These are phyloP conservation scores for Mitragyna speciosa DNA, from an alignment of 257 asterid species.

Conservation along the genomic window DNA sequence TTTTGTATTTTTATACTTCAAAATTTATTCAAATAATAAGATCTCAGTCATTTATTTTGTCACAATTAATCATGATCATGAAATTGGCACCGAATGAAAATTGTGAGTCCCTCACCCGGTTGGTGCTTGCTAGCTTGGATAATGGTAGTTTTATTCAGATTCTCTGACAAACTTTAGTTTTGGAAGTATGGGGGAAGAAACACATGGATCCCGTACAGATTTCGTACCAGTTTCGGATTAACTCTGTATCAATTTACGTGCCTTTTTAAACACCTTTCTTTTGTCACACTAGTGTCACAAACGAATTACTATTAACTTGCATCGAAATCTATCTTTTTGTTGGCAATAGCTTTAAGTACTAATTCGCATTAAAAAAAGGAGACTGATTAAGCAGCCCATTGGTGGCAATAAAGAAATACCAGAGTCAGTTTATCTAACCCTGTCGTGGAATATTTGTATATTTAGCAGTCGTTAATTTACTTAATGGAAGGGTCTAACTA, in stretches of 20 bases:
- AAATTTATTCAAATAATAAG: too few relatives aligned
- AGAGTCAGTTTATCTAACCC: background rate
- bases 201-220: background rate
- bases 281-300: background rate
- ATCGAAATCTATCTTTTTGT: background rate
- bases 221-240: background rate
- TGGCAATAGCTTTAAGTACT: background rate
- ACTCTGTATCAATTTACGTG: background rate
- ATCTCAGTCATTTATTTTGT: too few relatives aligned
- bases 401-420: background rate
- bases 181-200: background rate
- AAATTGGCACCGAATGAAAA: too few relatives aligned
- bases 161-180: conserved; percentile 3
- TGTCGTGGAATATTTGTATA: too few relatives aligned
- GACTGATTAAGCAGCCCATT: background rate
- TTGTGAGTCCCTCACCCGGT: too few relatives aligned
- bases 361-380: background rate
- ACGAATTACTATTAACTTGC: background rate
- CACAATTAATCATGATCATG: too few relatives aligned
- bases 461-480: too few relatives aligned
- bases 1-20: too few relatives aligned
- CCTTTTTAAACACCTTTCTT: background rate
- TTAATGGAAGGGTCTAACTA: too few relatives aligned
- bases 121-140: background rate
- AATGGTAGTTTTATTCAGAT: background rate